These are phyloP conservation scores for Papilionanthe hybrid DNA, from an alignment of 116 monocot species.

Conservation along the genomic window DNA sequence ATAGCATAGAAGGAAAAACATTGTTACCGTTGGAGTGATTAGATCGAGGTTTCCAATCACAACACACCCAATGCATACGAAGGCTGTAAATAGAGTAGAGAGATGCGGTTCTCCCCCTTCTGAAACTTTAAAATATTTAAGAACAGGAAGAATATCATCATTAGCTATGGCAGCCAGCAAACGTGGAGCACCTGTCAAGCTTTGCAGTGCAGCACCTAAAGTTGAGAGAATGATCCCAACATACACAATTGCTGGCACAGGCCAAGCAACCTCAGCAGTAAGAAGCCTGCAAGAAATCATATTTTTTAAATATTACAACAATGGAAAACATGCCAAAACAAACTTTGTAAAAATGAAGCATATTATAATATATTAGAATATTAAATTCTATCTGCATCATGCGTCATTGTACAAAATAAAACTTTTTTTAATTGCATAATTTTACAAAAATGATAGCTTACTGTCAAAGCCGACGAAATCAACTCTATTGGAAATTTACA, in stretches of 20 bases:
- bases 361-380: not conserved
- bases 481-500: not conserved
- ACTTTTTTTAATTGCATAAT: not conserved
- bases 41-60: conserved; percentile 92
- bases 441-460: not conserved
- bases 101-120: conserved; percentile 82
- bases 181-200: conserved; percentile 89
- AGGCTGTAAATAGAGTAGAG: conserved; percentile 84
- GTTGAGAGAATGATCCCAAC: conserved; percentile 93
- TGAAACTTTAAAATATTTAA: conserved; percentile 77
- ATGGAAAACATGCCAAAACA: not conserved
- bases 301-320: not conserved
- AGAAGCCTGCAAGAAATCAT: conserved; percentile 56
- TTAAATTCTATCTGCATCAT: not conserved
- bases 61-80: conserved; percentile 82
- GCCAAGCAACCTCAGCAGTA: conserved; percentile 91
- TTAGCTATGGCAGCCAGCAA: conserved; percentile 93
- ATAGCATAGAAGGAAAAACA: conserved; percentile 97
- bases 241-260: conserved; percentile 77
- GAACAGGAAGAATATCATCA: conserved; percentile 96
- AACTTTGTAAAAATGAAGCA: not conserved
- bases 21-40: conserved; percentile 91
- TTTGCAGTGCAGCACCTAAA: conserved; percentile 88
- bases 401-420: not conserved
- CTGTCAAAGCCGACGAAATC: not conserved